phyloP scores from a whole-genome alignment of 1,284 basidiomycete species.

The Ceratorhiza oryzae-sativae region DNA sequence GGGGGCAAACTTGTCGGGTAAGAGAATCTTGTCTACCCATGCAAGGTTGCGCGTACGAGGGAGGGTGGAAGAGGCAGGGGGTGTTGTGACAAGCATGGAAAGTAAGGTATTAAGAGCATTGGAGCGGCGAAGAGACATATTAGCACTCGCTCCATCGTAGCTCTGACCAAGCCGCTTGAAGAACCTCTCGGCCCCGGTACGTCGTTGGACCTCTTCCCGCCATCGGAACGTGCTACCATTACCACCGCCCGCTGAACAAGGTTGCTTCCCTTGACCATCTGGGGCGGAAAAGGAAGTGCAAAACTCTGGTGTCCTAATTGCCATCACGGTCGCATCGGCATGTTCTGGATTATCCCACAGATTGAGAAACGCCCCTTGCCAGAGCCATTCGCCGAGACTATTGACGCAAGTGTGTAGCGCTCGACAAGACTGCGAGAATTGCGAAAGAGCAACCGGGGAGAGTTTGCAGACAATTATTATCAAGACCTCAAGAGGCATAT shows the following conservation, averaged over 20 bases:
- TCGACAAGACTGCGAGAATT: constrained; percentile 38
- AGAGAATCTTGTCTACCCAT: constrained; percentile 31
- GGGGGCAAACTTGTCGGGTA: constrained; percentile 12
- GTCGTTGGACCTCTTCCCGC: constrained; percentile 38
- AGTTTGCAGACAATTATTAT: constrained; percentile 20
- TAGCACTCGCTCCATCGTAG: background rate
- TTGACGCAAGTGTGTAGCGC: constrained; percentile 28
- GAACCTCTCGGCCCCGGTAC: constrained; percentile 31
- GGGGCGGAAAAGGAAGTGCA: background rate
- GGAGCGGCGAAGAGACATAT: constrained; percentile 7
- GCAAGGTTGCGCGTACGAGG: constrained; percentile 5
- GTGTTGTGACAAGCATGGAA: constrained; percentile 18
- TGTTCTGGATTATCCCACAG: constrained; percentile 38
- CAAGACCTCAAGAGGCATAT: constrained; percentile 14
- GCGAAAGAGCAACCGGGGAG: constrained; percentile 30
- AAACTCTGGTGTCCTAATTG: constrained; percentile 17
- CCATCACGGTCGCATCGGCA: constrained; percentile 20
- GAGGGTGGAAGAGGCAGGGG: background rate
- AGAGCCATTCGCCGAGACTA: constrained; percentile 22
- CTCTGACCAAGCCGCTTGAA: constrained; percentile 5
- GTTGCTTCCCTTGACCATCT: background rate
- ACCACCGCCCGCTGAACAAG: background rate
- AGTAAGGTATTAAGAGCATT: background rate
- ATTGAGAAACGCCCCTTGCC: constrained; percentile 37
- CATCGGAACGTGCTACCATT: constrained; percentile 33